A percentile compares a stretch with the other conserved stretches of the same genome.
These are phyloP conservation scores for Aureobasidium subglaciale DNA, from an alignment of 2,329 filamentous ascomycete species.

Conservation along the genomic window DNA sequence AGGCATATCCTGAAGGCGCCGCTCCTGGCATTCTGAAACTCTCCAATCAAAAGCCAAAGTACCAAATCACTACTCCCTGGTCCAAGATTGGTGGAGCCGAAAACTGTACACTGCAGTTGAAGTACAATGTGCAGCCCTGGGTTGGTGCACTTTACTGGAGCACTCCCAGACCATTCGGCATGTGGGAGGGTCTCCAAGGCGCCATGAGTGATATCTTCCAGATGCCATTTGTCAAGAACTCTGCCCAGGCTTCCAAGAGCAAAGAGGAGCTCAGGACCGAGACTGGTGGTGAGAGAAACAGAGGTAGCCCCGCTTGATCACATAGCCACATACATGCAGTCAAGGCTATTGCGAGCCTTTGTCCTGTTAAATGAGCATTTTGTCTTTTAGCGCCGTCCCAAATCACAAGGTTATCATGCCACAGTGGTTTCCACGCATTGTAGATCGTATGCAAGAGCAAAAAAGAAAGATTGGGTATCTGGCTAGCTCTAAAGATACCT, in stretches of 20 bases:
- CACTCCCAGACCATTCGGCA: constrained; percentile 36
- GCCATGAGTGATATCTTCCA: constrained; percentile 59
- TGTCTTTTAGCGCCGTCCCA: too few relatives aligned
- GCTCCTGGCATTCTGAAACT: constrained; percentile 65
- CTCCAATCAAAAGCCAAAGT: constrained; percentile 84
- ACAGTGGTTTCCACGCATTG: too few relatives aligned
- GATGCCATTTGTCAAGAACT: constrained; percentile 61
- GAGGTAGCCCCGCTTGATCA: constrained; percentile 35
- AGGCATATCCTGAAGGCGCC: constrained; percentile 25
- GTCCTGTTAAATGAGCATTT: too few relatives aligned
- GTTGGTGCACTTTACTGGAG: constrained; percentile 82
- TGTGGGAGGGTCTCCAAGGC: constrained; percentile 59
- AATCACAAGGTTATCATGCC: too few relatives aligned
- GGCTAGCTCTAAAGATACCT: neutral
- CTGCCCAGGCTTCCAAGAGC: constrained; percentile 28
- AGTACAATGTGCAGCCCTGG: constrained; percentile 98
- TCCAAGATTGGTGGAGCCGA: constrained; percentile 67
- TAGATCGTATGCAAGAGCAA: too few relatives aligned
- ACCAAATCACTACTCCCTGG: constrained; percentile 87
- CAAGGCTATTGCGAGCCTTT: too few relatives aligned
- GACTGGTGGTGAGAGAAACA: constrained; percentile 42
- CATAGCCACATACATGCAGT: too few relatives aligned
- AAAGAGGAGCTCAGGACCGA: constrained; percentile 41
- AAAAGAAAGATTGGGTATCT: neutral
- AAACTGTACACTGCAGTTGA: constrained; percentile 70